phyloP scores from a whole-genome alignment of 208 protist genomes.

The Leishmania martiniquensis region DNA sequence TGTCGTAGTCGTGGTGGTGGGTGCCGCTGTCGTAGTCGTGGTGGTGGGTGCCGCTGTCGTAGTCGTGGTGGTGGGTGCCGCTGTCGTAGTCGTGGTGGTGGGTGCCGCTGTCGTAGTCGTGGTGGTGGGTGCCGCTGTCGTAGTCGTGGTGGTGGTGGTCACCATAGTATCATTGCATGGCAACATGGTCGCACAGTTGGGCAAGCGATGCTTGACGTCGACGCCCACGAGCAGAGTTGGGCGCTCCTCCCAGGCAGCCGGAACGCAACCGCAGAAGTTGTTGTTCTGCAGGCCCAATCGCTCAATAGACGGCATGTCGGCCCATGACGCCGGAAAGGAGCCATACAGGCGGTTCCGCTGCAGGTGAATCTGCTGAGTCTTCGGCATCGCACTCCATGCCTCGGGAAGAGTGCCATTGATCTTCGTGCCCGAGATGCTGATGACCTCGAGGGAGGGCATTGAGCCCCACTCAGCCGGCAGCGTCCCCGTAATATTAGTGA shows the following conservation, averaged over 20 bases:
- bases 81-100: no score
- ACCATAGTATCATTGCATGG: background rate
- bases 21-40: no score
- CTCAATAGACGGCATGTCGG: background rate
- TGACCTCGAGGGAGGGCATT: background rate
- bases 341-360: background rate
- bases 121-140: no score
- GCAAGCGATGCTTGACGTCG: background rate
- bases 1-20: no score
- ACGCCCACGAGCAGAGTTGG: background rate
- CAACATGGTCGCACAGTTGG: background rate
- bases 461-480: slow-evolving; percentile 7
- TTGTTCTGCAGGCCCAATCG: background rate
- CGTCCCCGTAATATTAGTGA: background rate
- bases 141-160: no score
- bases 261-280: slow-evolving; percentile 2
- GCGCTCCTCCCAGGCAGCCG: background rate
- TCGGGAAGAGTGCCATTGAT: background rate
- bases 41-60: no score
- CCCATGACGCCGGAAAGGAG: slow-evolving; percentile 1
- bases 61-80: no score
- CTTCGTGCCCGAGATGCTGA: background rate
- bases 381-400: slow-evolving; percentile 6
- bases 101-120: no score
- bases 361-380: background rate